phyloP scores from a whole-genome alignment of 192 early-diverging fungal genomes.

The Backusella australiensis region DNA sequence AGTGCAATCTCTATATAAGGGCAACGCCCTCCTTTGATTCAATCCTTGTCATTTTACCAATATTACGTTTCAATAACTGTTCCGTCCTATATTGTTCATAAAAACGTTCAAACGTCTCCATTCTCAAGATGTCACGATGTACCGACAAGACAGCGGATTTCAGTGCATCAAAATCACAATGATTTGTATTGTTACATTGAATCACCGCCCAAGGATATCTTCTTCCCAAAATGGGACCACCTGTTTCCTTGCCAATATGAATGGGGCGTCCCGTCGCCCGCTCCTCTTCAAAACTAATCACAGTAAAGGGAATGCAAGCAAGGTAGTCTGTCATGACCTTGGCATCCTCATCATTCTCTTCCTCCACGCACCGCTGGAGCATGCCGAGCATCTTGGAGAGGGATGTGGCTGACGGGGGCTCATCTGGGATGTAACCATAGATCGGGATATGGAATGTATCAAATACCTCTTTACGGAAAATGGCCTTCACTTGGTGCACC shows the following conservation, averaged over 20 bases:
- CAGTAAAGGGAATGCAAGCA: slow-evolving; percentile 74
- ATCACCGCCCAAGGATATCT: slow-evolving; percentile 89
- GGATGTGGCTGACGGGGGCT: neutral
- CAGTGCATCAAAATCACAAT: slow-evolving; percentile 82
- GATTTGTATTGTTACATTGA: slow-evolving; percentile 84
- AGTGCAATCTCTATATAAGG: neutral
- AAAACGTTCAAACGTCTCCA: slow-evolving; percentile 51
- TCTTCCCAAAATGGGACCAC: slow-evolving; percentile 68
- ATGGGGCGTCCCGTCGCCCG: slow-evolving; percentile 39
- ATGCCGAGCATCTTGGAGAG: neutral
- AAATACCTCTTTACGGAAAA: slow-evolving; percentile 70
- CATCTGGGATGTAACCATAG: slow-evolving; percentile 49
- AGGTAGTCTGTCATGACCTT: slow-evolving; percentile 25
- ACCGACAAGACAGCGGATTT: slow-evolving; percentile 42
- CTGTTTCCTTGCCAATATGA: neutral
- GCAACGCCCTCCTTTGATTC: neutral
- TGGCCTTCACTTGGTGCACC: slow-evolving; percentile 63
- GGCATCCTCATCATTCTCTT: slow-evolving; percentile 28
- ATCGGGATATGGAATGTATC: slow-evolving; percentile 75
- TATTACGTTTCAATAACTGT: slow-evolving; percentile 47
- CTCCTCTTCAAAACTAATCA: slow-evolving; percentile 89
- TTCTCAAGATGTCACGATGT: slow-evolving; percentile 53
- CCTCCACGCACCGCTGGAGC: slow-evolving; percentile 13
- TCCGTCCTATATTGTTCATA: slow-evolving; percentile 62
- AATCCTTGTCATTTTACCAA: slow-evolving; percentile 33